Evolutionary conservation across 495 filamentous ascomycete genomes (phyloP), one percentile per base, ranked within the genome.

Genomic region (Penicillium angulare): DNA sequence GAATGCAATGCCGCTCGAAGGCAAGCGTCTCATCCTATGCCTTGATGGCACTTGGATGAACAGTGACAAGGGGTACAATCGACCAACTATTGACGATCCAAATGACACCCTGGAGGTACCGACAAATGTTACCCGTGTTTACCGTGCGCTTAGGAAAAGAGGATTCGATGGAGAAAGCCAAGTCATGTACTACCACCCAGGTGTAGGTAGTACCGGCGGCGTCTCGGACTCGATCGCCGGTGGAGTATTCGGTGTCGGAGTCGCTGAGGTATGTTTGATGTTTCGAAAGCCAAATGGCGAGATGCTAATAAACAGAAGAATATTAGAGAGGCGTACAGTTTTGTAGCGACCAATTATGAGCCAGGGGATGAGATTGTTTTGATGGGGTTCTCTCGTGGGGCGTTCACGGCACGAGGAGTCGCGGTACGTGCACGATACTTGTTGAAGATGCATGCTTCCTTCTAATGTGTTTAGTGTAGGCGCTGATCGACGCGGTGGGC

Each of bases 351-450:
- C 35, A 90, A 90, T 68, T 88, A 82, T 53, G 66, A 76, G 23
- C 76, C 79, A 17, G 79, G 82, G 9, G 86, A 89, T 57, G 84
- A 89, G 53, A 87, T 89, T 35, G 73, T 88, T 45, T 72, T 90
- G 20, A 52, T 88, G 20, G 86, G 86, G 7, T 90, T 89, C 67
- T 88, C 85, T 21, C 76, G 86, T 3, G 85, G 86, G 7, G 85
- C 86, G n/a, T 90, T 84, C 56, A 88, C 86, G 0, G 85, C 83
- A 1, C 74, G 86, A 45, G 79, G 76, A 26, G 80, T 88, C 36
- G 63, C 63, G 24, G 57, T 48, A 44, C 24, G 41, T 32, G 27
- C 9, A 24, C 13, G 16, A 26, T 27, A 6, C 12, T 20, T 10
- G 23, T n/a, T 18, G 6, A n/a, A 24, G 18, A 2, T 7, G 40